These are phyloP conservation scores for Scedosporium apiospermum DNA, from an alignment of 2,329 filamentous ascomycete genomes.

Conservation along the genomic window DNA sequence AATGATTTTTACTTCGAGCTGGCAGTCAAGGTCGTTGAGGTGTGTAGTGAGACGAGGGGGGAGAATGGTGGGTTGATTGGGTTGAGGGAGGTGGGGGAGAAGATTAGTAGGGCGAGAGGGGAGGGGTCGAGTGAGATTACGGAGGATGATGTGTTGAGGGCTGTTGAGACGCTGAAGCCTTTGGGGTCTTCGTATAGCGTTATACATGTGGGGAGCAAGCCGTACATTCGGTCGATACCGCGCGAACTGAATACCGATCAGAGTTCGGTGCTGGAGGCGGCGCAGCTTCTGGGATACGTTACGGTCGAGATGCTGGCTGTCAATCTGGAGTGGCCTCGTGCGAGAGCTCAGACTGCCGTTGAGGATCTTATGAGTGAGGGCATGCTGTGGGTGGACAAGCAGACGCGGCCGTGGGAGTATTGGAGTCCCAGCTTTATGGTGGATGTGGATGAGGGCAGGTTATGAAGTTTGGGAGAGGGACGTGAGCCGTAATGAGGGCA, in stretches of 20 bases:
- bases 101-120: conserved; percentile 61
- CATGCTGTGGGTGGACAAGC: conserved; percentile 88
- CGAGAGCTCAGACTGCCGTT: conserved; percentile 78
- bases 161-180: conserved; percentile 77
- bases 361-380: conserved; percentile 84
- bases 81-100: conserved; percentile 68
- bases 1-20: conserved; percentile 99
- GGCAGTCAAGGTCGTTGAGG: conserved; percentile 88
- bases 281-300: conserved; percentile 82
- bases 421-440: conserved; percentile 77
- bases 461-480: conserved; percentile 10
- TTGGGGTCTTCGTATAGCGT: conserved; percentile 83
- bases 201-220: conserved; percentile 70
- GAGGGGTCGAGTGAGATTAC: conserved; percentile 72
- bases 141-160: conserved; percentile 87
- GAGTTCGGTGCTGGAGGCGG: conserved; percentile 81
- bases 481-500: neutral
- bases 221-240: conserved; percentile 85
- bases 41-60: conserved; percentile 73
- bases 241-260: conserved; percentile 95
- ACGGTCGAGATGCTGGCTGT: conserved; percentile 80
- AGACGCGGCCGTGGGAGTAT: conserved; percentile 74
- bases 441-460: conserved; percentile 20
- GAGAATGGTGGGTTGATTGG: conserved; percentile 93
- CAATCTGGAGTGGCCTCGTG: conserved; percentile 78